phyloP scores from a whole-genome alignment of 257 asterid genomes.

The Petrea volubilis region DNA sequence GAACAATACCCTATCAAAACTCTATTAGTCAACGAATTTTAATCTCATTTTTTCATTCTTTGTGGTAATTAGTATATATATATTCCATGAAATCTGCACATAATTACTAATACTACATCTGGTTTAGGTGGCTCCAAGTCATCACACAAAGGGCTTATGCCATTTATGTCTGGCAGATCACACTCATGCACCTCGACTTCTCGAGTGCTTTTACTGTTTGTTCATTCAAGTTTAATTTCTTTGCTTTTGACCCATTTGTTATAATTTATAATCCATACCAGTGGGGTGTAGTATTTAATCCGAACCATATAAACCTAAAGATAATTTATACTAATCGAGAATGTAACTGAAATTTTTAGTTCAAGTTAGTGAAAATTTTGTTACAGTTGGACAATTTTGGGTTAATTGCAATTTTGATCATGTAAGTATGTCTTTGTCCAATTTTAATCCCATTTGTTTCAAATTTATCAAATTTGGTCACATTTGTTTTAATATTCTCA shows the following conservation, averaged over 20 bases:
- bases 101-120: not conserved
- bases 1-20: too few relatives aligned
- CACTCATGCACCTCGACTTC: not conserved
- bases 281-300: not conserved
- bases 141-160: not conserved
- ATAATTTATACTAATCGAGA: not conserved
- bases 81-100: not conserved
- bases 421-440: too few relatives aligned
- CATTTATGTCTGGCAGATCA: slow-evolving; percentile 21
- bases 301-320: not conserved
- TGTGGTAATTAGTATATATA: not conserved
- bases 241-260: not conserved
- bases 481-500: too few relatives aligned
- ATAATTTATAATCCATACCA: not conserved
- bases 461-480: too few relatives aligned
- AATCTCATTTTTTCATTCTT: not conserved
- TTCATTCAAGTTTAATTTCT: not conserved
- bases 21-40: too few relatives aligned
- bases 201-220: slow-evolving; percentile 8
- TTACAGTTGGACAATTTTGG: not conserved
- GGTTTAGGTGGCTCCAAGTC: not conserved
- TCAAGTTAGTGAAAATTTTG: not conserved
- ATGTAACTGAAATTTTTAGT: not conserved
- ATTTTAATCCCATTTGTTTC: too few relatives aligned
- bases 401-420: too few relatives aligned